Base-by-base conservation (phyloP, 345 rosid species). In the Gossypium stocksii region DNA sequence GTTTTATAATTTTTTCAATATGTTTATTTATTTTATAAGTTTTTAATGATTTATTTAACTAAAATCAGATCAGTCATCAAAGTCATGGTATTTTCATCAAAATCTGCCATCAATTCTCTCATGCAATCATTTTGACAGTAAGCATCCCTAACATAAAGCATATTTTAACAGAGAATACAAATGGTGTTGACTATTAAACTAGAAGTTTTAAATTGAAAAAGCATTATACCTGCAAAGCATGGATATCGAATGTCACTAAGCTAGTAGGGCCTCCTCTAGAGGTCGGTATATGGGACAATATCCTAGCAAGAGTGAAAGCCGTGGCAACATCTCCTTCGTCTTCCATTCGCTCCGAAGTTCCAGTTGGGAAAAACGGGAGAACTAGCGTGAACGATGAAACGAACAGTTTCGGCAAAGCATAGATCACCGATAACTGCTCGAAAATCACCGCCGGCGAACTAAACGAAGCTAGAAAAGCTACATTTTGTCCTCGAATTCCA, bases 301-400 rank as follows among this genome's bases (percentile, higher is more conserved):
- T 95, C 84, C 99, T 89, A 5, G 99, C 98, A 8, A 95, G 98
- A 73, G 99, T 95, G 71, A 92, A 95, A 72, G 99, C 99, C 10
- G 99, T 95, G 0, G 98, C 98, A 6, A 91, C 94, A 66, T 93
- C 98, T 48, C 99, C 99, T 78, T 95, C 99, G 2, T 95, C 99
- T 80, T 95, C 99, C 99, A 95, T 95, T 23, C 98, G 88, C 87
- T 95, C 99, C 0, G 94, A 95, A 48, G 99, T 95, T 14, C 99
- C 99, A 3, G 98, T 95, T 4, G 99, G 99, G 67, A 95, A 95
- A 72, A 95, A 95, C 0, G 99, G 99, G 43, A 95, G 96, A 80
- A 95, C 98, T 1, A 95, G 89, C 8, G 98, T 95, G 74, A 95
- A 92, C 0, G 98, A 95, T 10, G 99, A 95, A 41, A 92, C 72